Conservation (phyloP, 2,329 filamentous ascomycete genomes). For the Xylariaceae sp. region DNA sequence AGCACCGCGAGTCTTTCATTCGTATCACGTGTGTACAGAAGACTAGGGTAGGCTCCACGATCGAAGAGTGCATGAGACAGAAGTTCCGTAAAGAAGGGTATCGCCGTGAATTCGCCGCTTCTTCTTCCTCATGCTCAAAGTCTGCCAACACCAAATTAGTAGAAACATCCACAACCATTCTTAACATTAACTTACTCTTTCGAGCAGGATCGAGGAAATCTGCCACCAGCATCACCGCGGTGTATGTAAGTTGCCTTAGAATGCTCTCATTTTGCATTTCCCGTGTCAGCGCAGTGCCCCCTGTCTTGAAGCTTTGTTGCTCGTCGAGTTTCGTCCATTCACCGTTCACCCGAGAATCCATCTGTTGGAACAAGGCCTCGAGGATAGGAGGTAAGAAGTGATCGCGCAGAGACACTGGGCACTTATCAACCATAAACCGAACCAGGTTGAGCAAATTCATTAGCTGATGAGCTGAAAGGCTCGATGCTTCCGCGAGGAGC, state of each 20-base stretch:
- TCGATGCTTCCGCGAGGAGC: slow-evolving; percentile 76
- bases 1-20: slow-evolving; percentile 86
- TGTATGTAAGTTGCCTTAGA: slow-evolving; percentile 85
- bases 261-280: slow-evolving; percentile 99
- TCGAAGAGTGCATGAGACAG: slow-evolving; percentile 69
- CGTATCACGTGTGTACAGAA: slow-evolving; percentile 89
- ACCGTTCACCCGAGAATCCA: slow-evolving; percentile 79
- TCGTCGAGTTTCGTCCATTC: slow-evolving; percentile 80
- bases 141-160: slow-evolving; percentile 14
- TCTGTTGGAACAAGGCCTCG: slow-evolving; percentile 74
- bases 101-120: slow-evolving; percentile 22
- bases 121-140: slow-evolving; percentile 22
- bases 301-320: slow-evolving; percentile 57
- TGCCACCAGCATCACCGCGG: slow-evolving; percentile 86
- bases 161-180: slow-evolving; percentile 9
- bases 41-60: slow-evolving; percentile 83
- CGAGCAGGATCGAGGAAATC: slow-evolving; percentile 76
- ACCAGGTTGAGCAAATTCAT: slow-evolving; percentile 90
- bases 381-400: slow-evolving; percentile 85
- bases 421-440: slow-evolving; percentile 85
- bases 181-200: slow-evolving; percentile 60
- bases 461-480: slow-evolving; percentile 86
- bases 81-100: slow-evolving; percentile 71
- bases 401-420: slow-evolving; percentile 70
- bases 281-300: slow-evolving; percentile 77